Conservation (phyloP, 2,329 filamentous ascomycete species). For the Aspergillus ustus region DNA sequence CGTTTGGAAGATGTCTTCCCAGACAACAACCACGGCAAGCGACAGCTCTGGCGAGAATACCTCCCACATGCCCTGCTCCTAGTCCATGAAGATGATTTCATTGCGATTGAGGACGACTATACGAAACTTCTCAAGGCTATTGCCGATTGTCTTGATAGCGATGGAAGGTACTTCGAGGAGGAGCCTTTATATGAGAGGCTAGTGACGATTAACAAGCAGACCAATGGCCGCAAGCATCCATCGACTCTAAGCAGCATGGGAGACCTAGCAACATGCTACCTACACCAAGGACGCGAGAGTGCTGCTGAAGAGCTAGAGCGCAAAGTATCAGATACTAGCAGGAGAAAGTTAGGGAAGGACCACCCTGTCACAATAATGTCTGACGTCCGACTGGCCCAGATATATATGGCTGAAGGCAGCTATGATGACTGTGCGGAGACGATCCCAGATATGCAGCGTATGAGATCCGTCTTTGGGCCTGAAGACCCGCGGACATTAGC, state of each 20-base stretch:
- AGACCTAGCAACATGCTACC: too few relatives aligned
- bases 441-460: too few relatives aligned
- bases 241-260: background rate
- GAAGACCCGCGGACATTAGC: too few relatives aligned
- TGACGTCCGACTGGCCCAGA: background rate
- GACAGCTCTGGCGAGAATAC: conserved; percentile 20
- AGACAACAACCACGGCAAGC: conserved; percentile 14
- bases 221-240: background rate
- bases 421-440: too few relatives aligned
- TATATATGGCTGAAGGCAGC: too few relatives aligned
- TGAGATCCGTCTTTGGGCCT: too few relatives aligned
- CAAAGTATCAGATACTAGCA: background rate
- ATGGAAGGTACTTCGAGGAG: background rate
- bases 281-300: too few relatives aligned
- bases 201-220: background rate
- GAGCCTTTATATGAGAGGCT: background rate
- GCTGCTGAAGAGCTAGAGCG: background rate
- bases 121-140: background rate
- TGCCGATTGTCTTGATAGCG: background rate
- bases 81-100: background rate
- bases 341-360: background rate
- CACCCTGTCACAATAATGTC: too few relatives aligned
- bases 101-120: too few relatives aligned
- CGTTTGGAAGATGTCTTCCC: conserved; percentile 20
- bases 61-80: background rate